Percentiles rank a stretch among this genome's conserved stretches.
These are phyloP conservation scores for Phoma sp. DNA, from an alignment of 2,329 filamentous ascomycete species.

Conservation along the genomic window DNA sequence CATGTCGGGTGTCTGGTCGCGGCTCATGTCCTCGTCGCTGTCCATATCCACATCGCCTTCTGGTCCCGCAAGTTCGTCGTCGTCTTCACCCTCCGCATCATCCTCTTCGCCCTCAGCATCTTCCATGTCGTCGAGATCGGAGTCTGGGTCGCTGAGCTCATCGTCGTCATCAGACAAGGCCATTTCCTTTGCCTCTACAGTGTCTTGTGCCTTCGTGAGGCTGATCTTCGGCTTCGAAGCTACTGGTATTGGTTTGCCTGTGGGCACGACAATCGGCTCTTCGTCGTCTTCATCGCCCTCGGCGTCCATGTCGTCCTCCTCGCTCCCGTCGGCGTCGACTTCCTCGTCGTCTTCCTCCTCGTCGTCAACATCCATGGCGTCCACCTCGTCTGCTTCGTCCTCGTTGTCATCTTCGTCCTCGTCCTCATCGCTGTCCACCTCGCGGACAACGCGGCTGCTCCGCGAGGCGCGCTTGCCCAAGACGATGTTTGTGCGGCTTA, in stretches of 20 bases:
- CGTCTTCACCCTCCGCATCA: slow-evolving; percentile 51
- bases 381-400: slow-evolving; percentile 49
- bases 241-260: slow-evolving; percentile 34
- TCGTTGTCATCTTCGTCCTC: slow-evolving; percentile 49
- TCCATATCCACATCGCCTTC: slow-evolving; percentile 54
- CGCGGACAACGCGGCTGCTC: slow-evolving; percentile 49
- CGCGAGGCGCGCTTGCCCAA: slow-evolving; percentile 49
- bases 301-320: slow-evolving; percentile 45
- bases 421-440: slow-evolving; percentile 53
- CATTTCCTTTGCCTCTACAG: slow-evolving; percentile 60
- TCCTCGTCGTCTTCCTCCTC: slow-evolving; percentile 51
- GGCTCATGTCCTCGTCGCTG: slow-evolving; percentile 63
- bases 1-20: slow-evolving; percentile 67
- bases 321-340: slow-evolving; percentile 39
- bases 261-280: slow-evolving; percentile 42
- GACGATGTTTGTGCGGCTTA: slow-evolving; percentile 48
- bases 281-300: slow-evolving; percentile 51
- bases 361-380: slow-evolving; percentile 53
- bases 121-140: slow-evolving; percentile 52
- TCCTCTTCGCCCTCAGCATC: slow-evolving; percentile 58
- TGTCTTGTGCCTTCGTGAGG: slow-evolving; percentile 44
- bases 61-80: slow-evolving; percentile 48
- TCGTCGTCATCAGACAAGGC: slow-evolving; percentile 58
- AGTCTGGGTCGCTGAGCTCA: slow-evolving; percentile 50
- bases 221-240: slow-evolving; percentile 47